These are phyloP conservation scores for Pythium aristosporum DNA, from an alignment of 352 stramenopile genomes.

Conservation along the genomic window DNA sequence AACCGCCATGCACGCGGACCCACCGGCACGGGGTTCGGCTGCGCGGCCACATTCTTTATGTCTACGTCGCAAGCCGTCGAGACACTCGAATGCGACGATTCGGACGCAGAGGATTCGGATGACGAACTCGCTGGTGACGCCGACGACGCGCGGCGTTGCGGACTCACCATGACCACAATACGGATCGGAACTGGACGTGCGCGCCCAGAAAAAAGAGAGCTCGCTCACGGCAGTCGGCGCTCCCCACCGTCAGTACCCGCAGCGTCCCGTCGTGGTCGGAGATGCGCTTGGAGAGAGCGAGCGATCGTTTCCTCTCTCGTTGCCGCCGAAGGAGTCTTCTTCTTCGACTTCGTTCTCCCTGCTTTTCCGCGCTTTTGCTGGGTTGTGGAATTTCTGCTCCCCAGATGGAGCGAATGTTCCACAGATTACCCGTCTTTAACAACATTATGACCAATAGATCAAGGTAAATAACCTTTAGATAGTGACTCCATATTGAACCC, in stretches of 20 bases:
- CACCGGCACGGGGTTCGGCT: background rate
- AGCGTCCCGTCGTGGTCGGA: background rate
- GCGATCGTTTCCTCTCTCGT: background rate
- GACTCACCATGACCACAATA: slow-evolving; percentile 14
- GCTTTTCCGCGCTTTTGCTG: background rate
- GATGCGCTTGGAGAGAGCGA: background rate
- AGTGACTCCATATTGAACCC: slow-evolving; percentile 23
- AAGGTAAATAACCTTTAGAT: background rate
- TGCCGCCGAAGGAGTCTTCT: background rate
- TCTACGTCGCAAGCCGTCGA: background rate
- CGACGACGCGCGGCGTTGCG: slow-evolving; percentile 19
- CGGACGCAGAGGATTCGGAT: slow-evolving; percentile 7
- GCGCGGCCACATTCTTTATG: background rate
- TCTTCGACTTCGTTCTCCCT: background rate
- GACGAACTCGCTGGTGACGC: slow-evolving; percentile 10
- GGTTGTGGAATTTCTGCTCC: background rate
- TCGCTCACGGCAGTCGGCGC: background rate
- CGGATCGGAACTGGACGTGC: background rate
- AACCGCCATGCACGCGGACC: slow-evolving; percentile 24
- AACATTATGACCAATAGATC: background rate
- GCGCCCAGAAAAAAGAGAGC: background rate
- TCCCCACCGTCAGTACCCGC: background rate
- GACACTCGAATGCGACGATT: slow-evolving; percentile 4
- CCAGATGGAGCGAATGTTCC: background rate
- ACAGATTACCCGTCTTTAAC: background rate